These are phyloP conservation scores for Penicillium verrucosum DNA, from an alignment of 2,329 filamentous ascomycete genomes.

Conservation along the genomic window DNA sequence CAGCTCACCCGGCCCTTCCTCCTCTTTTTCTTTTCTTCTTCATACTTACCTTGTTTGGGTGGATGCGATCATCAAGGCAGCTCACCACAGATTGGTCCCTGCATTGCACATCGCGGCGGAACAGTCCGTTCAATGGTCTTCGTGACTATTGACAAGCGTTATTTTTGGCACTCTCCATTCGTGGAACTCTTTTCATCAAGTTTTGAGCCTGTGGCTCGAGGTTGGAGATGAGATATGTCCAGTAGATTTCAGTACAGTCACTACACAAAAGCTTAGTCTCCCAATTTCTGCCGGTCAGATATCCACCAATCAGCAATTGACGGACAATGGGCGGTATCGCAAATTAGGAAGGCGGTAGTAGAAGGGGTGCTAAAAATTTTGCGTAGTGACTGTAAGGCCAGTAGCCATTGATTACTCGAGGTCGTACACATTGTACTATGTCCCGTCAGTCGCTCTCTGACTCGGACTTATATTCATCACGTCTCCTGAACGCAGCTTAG, in stretches of 20 bases:
- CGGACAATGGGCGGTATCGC: too few species aligned
- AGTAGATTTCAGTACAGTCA: neutral
- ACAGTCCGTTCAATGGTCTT: slow-evolving; percentile 48
- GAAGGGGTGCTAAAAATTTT: too few species aligned
- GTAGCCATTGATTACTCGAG: too few species aligned
- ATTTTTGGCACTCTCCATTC: slow-evolving; percentile 39
- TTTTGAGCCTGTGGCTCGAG: slow-evolving; percentile 29
- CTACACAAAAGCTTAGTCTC: too few species aligned
- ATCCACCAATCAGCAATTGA: too few species aligned
- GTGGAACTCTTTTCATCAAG: slow-evolving; percentile 34
- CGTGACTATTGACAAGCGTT: slow-evolving; percentile 40
- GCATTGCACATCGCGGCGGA: slow-evolving; percentile 58
- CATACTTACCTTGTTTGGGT: slow-evolving; percentile 53
- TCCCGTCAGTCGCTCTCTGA: too few species aligned
- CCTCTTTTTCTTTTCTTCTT: slow-evolving; percentile 46
- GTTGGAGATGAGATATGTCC: slow-evolving; percentile 32
- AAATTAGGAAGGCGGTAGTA: too few species aligned
- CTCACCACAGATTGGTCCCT: slow-evolving; percentile 49
- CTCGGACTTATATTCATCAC: too few species aligned
- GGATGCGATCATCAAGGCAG: slow-evolving; percentile 47
- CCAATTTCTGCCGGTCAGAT: too few species aligned
- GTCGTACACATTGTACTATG: too few species aligned
- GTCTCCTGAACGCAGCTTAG: too few species aligned
- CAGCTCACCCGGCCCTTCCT: slow-evolving; percentile 19
- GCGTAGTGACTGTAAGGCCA: too few species aligned